A percentile compares a stretch with the other conserved stretches of the same genome.
These are phyloP conservation scores for Torulaspora maleeae DNA, from an alignment of 805 yeast genomes.

Conservation along the genomic window DNA sequence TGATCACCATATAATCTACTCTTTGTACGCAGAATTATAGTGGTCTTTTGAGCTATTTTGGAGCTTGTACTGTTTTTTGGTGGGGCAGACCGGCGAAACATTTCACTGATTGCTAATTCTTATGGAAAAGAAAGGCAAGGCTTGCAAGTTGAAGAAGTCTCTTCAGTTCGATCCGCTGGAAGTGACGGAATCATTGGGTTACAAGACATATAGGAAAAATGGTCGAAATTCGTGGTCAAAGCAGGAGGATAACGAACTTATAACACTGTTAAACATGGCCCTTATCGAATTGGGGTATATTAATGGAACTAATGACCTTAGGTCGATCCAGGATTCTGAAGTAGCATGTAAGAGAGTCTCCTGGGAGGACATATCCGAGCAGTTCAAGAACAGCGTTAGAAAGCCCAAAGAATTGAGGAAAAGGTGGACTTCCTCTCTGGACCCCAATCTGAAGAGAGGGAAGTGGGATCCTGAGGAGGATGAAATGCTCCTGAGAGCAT, in stretches of 20 bases:
- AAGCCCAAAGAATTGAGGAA: constrained; percentile 80
- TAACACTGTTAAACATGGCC: constrained; percentile 39
- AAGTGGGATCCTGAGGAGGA: constrained; percentile 86
- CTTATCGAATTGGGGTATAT: constrained; percentile 35
- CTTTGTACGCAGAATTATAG: background rate
- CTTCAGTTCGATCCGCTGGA: constrained; percentile 39
- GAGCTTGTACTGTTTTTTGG: background rate
- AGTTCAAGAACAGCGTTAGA: constrained; percentile 46
- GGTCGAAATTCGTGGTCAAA: constrained; percentile 68
- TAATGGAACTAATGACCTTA: constrained; percentile 35
- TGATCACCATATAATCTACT: background rate
- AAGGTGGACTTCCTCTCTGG: constrained; percentile 81
- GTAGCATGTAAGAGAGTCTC: constrained; percentile 39
- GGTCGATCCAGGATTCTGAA: constrained; percentile 27
- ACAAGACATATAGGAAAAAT: constrained; percentile 62
- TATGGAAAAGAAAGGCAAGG: constrained; percentile 13
- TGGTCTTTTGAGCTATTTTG: background rate
- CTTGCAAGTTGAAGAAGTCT: constrained; percentile 21
- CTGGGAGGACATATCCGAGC: constrained; percentile 58
- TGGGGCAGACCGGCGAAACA: background rate
- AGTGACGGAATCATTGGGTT: constrained; percentile 68
- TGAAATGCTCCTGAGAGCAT: constrained; percentile 56
- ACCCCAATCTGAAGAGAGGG: constrained; percentile 78
- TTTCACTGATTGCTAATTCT: background rate
- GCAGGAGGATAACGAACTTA: constrained; percentile 62